Conservation (phyloP, 352 stramenopile genomes). For the Phytophthora podocarpi region DNA sequence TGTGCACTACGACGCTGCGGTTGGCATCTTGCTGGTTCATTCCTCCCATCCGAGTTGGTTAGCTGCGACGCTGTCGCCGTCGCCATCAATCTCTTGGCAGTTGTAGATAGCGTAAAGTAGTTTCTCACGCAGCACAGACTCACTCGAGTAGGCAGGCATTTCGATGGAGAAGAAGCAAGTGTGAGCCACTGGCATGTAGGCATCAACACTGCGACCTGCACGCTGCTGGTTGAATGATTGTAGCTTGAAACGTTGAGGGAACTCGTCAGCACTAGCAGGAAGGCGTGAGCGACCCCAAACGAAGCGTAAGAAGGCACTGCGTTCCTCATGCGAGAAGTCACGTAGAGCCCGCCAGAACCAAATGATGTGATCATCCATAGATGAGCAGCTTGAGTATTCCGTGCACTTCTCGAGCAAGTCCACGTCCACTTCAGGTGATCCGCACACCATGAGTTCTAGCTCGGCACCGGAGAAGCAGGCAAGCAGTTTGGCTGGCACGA, state of each 20-base stretch:
- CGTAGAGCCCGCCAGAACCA: conserved; percentile 89
- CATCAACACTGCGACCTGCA: conserved; percentile 51
- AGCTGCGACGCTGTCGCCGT: conserved; percentile 79
- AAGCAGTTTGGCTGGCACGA: conserved; percentile 75
- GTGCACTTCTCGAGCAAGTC: conserved; percentile 80
- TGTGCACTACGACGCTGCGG: no score
- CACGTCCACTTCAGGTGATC: conserved; percentile 81
- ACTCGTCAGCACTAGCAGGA: conserved; percentile 74
- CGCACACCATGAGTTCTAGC: conserved; percentile 87
- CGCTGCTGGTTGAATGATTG: conserved; percentile 83
- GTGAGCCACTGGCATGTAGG: conserved; percentile 95
- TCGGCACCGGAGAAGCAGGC: conserved; percentile 83
- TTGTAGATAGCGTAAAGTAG: conserved; percentile 94
- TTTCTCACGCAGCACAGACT: conserved; percentile 73
- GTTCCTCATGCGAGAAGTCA: conserved; percentile 83
- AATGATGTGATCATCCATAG: conserved; percentile 77
- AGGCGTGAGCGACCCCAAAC: conserved; percentile 91
- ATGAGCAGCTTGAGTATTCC: conserved; percentile 86
- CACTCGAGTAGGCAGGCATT: conserved; percentile 93
- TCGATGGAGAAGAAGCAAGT: conserved; percentile 99
- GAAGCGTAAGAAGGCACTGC: conserved; percentile 89
- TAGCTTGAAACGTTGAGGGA: conserved; percentile 92
- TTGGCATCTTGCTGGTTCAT: conserved; percentile 28
- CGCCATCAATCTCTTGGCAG: conserved; percentile 93
- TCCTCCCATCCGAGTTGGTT: conserved; percentile 85